Base-by-base conservation (phyloP, 768 basidiomycete genomes). In the Boletus rubescentipes region DNA sequence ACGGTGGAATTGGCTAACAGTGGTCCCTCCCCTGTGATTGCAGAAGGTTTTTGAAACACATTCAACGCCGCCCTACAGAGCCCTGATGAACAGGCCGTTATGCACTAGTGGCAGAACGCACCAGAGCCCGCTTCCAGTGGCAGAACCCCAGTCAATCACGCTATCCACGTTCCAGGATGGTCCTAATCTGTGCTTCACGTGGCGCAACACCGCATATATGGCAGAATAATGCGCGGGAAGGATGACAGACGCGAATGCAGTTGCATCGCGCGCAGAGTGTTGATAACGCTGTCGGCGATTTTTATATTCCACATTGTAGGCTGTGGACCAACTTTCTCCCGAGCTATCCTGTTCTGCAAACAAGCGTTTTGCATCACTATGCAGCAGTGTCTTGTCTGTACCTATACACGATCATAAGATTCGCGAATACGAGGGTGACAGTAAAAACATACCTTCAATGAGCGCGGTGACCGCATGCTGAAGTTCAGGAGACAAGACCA, bases 191-290 rank as follows among this genome's bases (percentile, higher is more conserved):
- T 73, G 77, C 55, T 81, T 86, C 35, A 85, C 60, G 58, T 91
- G 85, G 43, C 80, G 74, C 16, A 95, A 71, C 6, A 94, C 90
- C n/a, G 87, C 75, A 45, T 74, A 78, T 46, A 93, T 87, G 2
- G 85, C 91, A 42, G 91, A 82, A 67, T 89, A 95, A 72, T 93
- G 89, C 4, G 86, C 84, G 1, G 93, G 93, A 58, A 95, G 79
- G n/a, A 86, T 88, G 45, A 94, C 79, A 12, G 89, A 85, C 14
- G 88, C 87, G 67, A 93, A 95, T 5, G 93, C 93, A 23, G 88
- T 85, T 21, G 86, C 91, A 58, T 93, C 89, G 26, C 87, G 79
- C 50, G 80, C 77, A 37, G 75, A 74, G 67, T 89, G 88, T 26
- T 79, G 79, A 52, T 70, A 70, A 34, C 79, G 77, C 63, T 89